Evolutionary conservation across 2,329 filamentous ascomycete species (phyloP).

Genomic region (Ophiocordyceps polyrhachis-furcata): DNA sequence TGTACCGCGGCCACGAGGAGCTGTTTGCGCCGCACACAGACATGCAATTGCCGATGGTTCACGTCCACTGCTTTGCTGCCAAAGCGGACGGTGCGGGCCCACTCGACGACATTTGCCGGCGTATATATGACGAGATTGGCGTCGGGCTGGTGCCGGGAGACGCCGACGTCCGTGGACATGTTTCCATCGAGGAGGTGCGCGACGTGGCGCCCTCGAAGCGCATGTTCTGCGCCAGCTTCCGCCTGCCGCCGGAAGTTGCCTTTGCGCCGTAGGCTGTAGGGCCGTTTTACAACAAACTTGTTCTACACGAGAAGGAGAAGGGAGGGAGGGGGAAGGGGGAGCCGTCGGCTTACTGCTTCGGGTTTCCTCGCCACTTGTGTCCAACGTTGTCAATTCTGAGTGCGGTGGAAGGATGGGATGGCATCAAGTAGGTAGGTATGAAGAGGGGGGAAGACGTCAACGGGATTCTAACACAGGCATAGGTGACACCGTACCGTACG

Average conservation of each 20-base stretch:
- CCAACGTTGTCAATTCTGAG: background rate
- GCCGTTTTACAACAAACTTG: background rate
- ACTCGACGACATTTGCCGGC: constrained; percentile 27
- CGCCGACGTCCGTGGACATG: constrained; percentile 25
- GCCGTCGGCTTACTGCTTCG: background rate
- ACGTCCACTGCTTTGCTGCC: constrained; percentile 86
- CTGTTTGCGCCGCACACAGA: constrained; percentile 44
- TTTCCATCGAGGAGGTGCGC: constrained; percentile 51
- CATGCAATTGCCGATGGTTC: constrained; percentile 56
- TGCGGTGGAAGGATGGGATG: background rate
- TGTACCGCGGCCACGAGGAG: constrained; percentile 54
- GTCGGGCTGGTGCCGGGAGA: constrained; percentile 23
- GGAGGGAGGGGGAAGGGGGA: background rate
- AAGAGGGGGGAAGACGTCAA: background rate
- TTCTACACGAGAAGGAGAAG: background rate
- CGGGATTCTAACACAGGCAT: background rate
- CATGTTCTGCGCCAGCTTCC: constrained; percentile 93
- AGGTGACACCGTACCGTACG: background rate
- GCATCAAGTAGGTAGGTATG: background rate
- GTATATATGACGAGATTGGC: constrained; percentile 21
- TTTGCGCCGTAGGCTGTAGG: constrained; percentile 30
- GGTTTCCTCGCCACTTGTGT: background rate
- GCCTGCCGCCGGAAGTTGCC: constrained; percentile 64
- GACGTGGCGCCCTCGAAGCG: constrained; percentile 85
- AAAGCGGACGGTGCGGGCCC: constrained; percentile 60